phyloP scores from a whole-genome alignment of 306 rosid species.

The Argentina anserina region DNA sequence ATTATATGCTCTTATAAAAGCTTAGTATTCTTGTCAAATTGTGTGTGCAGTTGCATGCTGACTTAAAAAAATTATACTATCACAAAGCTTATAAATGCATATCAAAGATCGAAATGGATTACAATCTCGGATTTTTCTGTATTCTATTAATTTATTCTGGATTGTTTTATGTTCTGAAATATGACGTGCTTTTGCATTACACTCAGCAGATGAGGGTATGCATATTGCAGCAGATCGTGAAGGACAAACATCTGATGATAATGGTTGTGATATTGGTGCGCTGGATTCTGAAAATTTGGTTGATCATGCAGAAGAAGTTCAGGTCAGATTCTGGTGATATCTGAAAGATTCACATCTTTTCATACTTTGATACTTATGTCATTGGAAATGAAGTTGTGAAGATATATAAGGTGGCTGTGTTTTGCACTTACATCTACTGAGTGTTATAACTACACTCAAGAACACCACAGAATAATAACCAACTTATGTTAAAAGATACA shows the following conservation, averaged over 20 bases:
- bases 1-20: neutral
- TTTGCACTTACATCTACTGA: neutral
- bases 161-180: constrained; percentile 3
- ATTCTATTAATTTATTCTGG: neutral
- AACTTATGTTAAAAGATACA: neutral
- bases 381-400: neutral
- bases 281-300: constrained; percentile 47
- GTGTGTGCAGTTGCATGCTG: neutral
- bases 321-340: constrained; percentile 39
- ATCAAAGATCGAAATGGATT: neutral
- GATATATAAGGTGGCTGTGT: neutral
- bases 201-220: constrained; percentile 57
- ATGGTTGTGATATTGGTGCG: constrained; percentile 38
- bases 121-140: neutral
- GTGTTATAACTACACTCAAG: neutral
- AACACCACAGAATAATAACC: neutral
- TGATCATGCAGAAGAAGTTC: constrained; percentile 28
- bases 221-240: constrained; percentile 39
- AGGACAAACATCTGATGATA: constrained; percentile 44
- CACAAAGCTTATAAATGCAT: neutral
- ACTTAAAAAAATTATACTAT: neutral
- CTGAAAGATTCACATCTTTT: neutral
- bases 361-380: constrained; percentile 17
- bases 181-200: constrained; percentile 25
- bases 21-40: neutral